These are phyloP conservation scores for Phialocephala sp. DNA, from an alignment of 2,329 filamentous ascomycete species.

Conservation along the genomic window DNA sequence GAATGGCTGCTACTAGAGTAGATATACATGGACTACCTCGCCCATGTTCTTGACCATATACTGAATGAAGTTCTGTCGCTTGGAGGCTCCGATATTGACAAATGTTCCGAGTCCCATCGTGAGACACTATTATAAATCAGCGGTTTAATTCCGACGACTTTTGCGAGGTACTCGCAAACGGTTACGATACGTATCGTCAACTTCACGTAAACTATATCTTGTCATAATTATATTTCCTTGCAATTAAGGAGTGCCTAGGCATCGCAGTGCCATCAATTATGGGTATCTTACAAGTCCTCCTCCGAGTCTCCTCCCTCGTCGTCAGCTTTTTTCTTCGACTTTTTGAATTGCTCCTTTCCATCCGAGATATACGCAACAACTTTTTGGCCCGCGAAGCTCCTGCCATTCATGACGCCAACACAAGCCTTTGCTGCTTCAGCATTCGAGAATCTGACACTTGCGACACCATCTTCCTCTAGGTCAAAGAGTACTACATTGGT, in stretches of 20 bases:
- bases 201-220: no score
- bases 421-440: slow-evolving; percentile 74
- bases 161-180: no score
- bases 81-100: no score
- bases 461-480: slow-evolving; percentile 81
- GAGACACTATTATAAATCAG: no score
- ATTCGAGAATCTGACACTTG: slow-evolving; percentile 81
- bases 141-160: no score
- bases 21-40: neutral
- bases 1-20: neutral
- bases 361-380: slow-evolving; percentile 75
- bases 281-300: slow-evolving; percentile 2
- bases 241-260: neutral
- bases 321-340: slow-evolving; percentile 61
- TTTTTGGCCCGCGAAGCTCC: slow-evolving; percentile 75
- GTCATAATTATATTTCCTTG: neutral
- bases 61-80: no score
- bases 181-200: no score
- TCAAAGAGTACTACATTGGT: slow-evolving; percentile 94
- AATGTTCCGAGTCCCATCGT: no score
- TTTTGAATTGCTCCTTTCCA: slow-evolving; percentile 75
- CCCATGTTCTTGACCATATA: no score
- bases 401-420: slow-evolving; percentile 76
- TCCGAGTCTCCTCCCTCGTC: slow-evolving; percentile 29
- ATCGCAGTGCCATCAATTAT: neutral